These are phyloP conservation scores for Fusarium sp. DNA, from an alignment of 2,329 filamentous ascomycete genomes.

Conservation along the genomic window DNA sequence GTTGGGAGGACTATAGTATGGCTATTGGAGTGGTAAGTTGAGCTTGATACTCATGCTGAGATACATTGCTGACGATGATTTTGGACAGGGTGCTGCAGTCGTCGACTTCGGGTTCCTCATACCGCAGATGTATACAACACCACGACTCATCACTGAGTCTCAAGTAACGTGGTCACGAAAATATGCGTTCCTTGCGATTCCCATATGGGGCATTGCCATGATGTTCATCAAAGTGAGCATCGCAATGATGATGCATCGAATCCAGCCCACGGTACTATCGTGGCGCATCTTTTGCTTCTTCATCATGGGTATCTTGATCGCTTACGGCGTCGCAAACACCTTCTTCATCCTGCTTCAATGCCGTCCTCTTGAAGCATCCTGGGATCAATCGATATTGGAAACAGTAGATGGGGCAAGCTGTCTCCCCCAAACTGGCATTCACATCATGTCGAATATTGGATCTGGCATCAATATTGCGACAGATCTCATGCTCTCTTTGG, in stretches of 20 bases:
- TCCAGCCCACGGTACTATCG: constrained; percentile 12
- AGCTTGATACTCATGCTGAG: too few species aligned
- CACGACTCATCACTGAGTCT: constrained; percentile 2
- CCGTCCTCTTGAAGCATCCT: constrained; percentile 10
- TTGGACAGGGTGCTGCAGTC: not conserved
- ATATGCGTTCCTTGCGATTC: constrained; percentile 10
- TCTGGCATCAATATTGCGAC: constrained; percentile 7
- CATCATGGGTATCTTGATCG: constrained; percentile 7
- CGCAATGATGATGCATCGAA: constrained; percentile 28
- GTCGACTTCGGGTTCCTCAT: constrained; percentile 16
- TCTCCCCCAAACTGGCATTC: constrained; percentile 13
- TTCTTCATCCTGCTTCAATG: constrained; percentile 22
- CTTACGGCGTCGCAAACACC: constrained; percentile 11
- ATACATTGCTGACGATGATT: not conserved
- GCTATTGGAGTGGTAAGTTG: constrained; percentile 1
- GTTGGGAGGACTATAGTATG: constrained; percentile 22
- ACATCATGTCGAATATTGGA: constrained; percentile 13
- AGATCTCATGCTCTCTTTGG: constrained; percentile 13
- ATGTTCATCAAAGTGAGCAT: constrained; percentile 30
- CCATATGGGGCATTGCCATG: constrained; percentile 23
- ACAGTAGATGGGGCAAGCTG: constrained; percentile 14
- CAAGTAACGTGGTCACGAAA: not conserved
- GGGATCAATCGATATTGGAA: not conserved
- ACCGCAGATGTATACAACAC: constrained; percentile 12
- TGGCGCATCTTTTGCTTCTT: constrained; percentile 17